phyloP scores from a whole-genome alignment of 306 rosid genomes.

The Cicer yamashitae region DNA sequence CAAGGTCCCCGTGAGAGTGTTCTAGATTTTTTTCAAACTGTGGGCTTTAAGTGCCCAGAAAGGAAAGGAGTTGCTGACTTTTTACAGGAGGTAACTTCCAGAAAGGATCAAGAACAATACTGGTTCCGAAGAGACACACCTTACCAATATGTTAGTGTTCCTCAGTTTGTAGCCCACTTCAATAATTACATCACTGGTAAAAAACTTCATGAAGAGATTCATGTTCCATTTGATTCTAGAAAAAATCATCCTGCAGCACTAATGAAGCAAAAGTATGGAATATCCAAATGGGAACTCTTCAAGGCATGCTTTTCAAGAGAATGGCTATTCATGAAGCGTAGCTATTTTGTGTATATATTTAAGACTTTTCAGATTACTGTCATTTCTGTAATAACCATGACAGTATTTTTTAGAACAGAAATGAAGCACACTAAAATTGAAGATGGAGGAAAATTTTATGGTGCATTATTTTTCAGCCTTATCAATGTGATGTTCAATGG shows the following conservation, averaged over 20 bases:
- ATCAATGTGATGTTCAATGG: conserved; percentile 78
- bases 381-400: conserved; percentile 59
- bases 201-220: conserved; percentile 40
- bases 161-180: not conserved
- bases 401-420: conserved; percentile 65
- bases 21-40: not conserved
- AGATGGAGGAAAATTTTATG: conserved; percentile 66
- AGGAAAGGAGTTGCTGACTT: not conserved
- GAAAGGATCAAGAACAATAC: not conserved
- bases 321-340: conserved; percentile 72
- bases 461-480: conserved; percentile 69
- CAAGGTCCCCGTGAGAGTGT: not conserved
- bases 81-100: conserved; percentile 4
- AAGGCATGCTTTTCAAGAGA: conserved; percentile 75
- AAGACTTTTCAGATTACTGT: conserved; percentile 65
- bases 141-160: no score
- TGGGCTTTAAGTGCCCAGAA: not conserved
- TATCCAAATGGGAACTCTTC: conserved; percentile 67
- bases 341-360: conserved; percentile 63
- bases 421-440: conserved; percentile 60
- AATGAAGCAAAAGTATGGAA: conserved; percentile 61
- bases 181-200: no score
- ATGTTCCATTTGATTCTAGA: conserved; percentile 53
- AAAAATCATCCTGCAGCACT: conserved; percentile 57
- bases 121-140: no score